Base-by-base conservation (phyloP, 2,329 filamentous ascomycete species). In the Pseudocercospora pini-densiflorae region DNA sequence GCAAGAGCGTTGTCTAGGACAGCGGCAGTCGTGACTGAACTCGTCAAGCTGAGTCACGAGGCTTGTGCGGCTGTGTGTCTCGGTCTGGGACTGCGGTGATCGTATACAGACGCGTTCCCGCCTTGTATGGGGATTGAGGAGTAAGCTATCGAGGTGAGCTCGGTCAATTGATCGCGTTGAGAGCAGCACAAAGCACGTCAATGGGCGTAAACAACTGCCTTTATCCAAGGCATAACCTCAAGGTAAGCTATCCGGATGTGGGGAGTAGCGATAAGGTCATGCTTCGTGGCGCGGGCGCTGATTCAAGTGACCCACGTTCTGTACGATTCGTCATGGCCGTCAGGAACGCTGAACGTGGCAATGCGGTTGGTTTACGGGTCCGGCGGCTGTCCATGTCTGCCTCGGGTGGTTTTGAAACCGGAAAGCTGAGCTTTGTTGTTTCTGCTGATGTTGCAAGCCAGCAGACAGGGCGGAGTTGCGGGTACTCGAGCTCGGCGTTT, bases 111-210 rank as follows among this genome's bases (percentile, higher is more conserved):
- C 49, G 47, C 27, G 55, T 59, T 54, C 31, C 16, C 55, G 54
- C 60, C 49, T 47, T 12, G n/a, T 43, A 33, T 10, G n/a, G 14
- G 54, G 10, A 36, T 2, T 36, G 54, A 60, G 31, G 29, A 55
- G 61, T 47, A 61, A 27, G 62, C 12, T 27, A 36, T 29, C 16
- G 27, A 51, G 47, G 40, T 47, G 59, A 63, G 27, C 27, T 55
- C 27, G 51, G 62, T 62, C 53, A 63, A 51, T 63, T 21, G 29
- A 65, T 27, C 51, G 43, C 45, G 68, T 68, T 62, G 60, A 55
- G 61, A 54, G 31, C 60, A 63, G 62, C 64, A 70, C 63, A 68
- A 66, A 68, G 67, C 67, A 71, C 64, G 69, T 69, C 67, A 67
- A 67, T 60, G 27, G 62, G 45, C 53, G 40, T 60, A 47, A 57